Base-by-base conservation (phyloP, 2,329 filamentous ascomycete species). In the Pseudogymnoascus sp. region DNA sequence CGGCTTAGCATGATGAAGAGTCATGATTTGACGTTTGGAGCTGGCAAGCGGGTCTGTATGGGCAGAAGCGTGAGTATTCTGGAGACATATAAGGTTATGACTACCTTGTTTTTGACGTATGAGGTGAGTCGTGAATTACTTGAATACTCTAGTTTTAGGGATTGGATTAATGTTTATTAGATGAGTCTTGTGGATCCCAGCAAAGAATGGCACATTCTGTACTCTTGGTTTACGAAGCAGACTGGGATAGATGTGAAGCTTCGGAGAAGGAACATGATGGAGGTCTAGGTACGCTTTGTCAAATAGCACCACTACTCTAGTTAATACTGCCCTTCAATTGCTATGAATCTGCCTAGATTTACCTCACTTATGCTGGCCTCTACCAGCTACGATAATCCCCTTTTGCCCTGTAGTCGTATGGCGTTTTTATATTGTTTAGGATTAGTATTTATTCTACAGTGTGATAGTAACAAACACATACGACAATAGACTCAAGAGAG, bases 11-110 rank as follows among this genome's bases (percentile, higher is more conserved):
- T 66, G 5, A 79, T 78, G 75, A 77, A 77, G 46, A 70, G 73
- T 31, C 67, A 74, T 0, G 74, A 77, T 65, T 67, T 79, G 28
- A 71, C 72, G 0, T 80, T 80, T 67, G 78, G 78, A 4, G 75
- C 71, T 2, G 79, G 78, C 12, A 75, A 72, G 1, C 71, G 78
- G 0, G 69, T 75, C 8, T 81, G 78, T 59, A 73, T 80, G 36
- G 79, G 78, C 3, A 74, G 72, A 31, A 70, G 79, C 62, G 65
- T 80, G 43, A 75, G 73, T 0, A 68, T 77, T 38, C 66, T 78
- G 38, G 75, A 79, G 66, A 75, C 75, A 2, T 78, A 77, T 65
- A 83, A 83, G 68, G 69, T 82, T 11, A 70, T 82, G 21, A 74
- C 80, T 3, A 80, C 78, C n/a, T 63, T 83, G 56, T 74, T 80